A percentile compares a stretch with the other conserved stretches of the same genome.
Conservation (phyloP, 2,329 filamentous ascomycete species). For the Alternaria ethzedia region DNA sequence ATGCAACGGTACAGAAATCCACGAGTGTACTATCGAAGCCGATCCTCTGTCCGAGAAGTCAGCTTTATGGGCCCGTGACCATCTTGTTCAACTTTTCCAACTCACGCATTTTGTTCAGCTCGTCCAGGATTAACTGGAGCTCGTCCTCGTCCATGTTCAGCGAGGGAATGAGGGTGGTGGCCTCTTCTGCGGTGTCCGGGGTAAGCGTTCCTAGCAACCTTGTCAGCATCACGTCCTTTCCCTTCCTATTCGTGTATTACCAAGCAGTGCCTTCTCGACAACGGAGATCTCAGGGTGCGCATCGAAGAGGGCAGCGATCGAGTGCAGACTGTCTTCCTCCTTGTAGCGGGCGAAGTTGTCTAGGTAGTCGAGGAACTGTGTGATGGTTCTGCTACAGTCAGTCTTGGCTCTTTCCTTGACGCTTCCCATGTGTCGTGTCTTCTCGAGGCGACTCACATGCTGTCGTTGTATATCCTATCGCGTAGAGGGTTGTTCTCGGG, state of each 20-base stretch:
- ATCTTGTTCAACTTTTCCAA: conserved; percentile 6
- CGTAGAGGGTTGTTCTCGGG: conserved; percentile 69
- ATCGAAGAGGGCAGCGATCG: conserved; percentile 86
- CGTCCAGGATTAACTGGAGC: conserved; percentile 84
- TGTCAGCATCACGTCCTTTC: conserved; percentile 15
- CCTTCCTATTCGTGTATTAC: conserved; percentile 49
- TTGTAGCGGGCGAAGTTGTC: conserved; percentile 96
- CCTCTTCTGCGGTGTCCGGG: conserved; percentile 91
- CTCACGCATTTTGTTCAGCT: conserved; percentile 80
- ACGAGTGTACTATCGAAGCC: conserved; percentile 24
- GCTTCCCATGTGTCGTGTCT: neutral
- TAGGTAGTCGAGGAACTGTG: conserved; percentile 89
- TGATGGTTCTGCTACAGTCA: conserved; percentile 67
- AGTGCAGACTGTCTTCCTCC: conserved; percentile 90
- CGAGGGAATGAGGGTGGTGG: conserved; percentile 92
- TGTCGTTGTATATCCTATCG: conserved; percentile 73
- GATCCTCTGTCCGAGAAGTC: conserved; percentile 34
- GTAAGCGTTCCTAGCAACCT: conserved; percentile 76
- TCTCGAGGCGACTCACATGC: conserved; percentile 36
- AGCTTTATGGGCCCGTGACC: conserved; percentile 11
- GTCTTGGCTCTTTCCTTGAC: conserved; percentile 6
- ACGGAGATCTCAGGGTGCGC: conserved; percentile 81
- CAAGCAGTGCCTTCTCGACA: conserved; percentile 92
- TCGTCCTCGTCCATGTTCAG: conserved; percentile 92
- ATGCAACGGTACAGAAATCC: neutral